Conservation (phyloP, 2,329 filamentous ascomycete genomes). For the Beauveria asiatica region DNA sequence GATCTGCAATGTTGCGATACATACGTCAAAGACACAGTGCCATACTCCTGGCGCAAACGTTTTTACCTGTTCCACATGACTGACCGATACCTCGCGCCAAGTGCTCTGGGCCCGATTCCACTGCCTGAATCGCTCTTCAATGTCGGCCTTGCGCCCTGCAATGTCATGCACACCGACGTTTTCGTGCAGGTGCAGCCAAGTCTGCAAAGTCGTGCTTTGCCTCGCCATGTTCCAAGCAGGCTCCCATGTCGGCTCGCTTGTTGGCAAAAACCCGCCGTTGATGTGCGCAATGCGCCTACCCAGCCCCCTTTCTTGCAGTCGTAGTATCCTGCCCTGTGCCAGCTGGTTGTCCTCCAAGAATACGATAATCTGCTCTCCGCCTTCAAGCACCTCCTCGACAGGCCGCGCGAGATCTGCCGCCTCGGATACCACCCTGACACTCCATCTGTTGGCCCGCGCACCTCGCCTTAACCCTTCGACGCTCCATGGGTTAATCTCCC, state of each 20-base stretch:
- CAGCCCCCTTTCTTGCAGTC: conserved; percentile 27
- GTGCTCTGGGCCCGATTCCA: conserved; percentile 21
- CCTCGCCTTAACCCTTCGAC: conserved; percentile 75
- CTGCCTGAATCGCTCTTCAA: conserved; percentile 38
- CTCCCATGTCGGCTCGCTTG: conserved; percentile 45
- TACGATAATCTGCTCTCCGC: conserved; percentile 50
- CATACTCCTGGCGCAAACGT: conserved; percentile 61
- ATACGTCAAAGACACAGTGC: conserved; percentile 62
- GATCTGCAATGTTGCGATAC: conserved; percentile 27
- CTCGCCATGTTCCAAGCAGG: conserved; percentile 38
- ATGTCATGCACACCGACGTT: conserved; percentile 52
- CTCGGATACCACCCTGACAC: conserved; percentile 41
- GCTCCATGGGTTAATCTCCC: conserved; percentile 86
- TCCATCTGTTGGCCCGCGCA: conserved; percentile 61
- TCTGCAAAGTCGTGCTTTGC: conserved; percentile 19
- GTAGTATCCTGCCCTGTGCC: conserved; percentile 35
- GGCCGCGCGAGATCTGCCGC: conserved; percentile 29
- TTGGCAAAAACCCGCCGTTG: conserved; percentile 56
- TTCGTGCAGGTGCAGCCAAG: conserved; percentile 59
- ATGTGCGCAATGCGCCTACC: conserved; percentile 43
- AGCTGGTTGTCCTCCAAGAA: conserved; percentile 60
- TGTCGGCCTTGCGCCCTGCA: conserved; percentile 34
- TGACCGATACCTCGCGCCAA: conserved; percentile 28
- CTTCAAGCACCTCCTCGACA: conserved; percentile 29
- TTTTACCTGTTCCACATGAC: conserved; percentile 58